Conservation (phyloP, 1,284 basidiomycete species). For the Cutaneotrichosporon sp. region DNA sequence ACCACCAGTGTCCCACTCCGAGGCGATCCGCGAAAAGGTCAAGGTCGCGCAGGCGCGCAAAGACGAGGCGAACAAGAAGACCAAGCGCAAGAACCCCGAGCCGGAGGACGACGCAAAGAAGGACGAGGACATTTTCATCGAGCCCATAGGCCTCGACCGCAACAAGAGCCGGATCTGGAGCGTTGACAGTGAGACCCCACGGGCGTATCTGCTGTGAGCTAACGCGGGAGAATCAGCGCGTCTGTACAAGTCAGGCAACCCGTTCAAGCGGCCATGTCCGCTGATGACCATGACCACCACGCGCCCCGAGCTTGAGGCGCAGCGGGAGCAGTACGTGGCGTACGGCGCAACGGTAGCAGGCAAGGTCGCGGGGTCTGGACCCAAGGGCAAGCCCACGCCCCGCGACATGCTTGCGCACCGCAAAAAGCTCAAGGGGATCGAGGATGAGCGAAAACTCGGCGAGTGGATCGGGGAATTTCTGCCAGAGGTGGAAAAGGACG, state of each 20-base stretch:
- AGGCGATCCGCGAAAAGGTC: conserved; percentile 33
- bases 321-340: conserved; percentile 20
- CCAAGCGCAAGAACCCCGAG: conserved; percentile 15
- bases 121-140: conserved; percentile 17
- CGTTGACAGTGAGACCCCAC: conserved; percentile 37
- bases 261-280: conserved; percentile 46
- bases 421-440: conserved; percentile 29
- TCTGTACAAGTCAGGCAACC: conserved; percentile 45
- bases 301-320: conserved; percentile 26
- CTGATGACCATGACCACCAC: conserved; percentile 29
- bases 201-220: not conserved
- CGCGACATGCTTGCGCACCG: conserved; percentile 16
- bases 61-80: conserved; percentile 11
- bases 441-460: conserved; percentile 33
- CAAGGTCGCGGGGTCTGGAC: conserved; percentile 17
- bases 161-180: conserved; percentile 44
- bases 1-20: conserved; percentile 34
- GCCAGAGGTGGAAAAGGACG: conserved; percentile 41
- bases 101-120: conserved; percentile 4
- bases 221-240: conserved; percentile 34
- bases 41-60: conserved; percentile 19
- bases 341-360: conserved; percentile 14
- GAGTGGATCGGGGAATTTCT: conserved; percentile 23
- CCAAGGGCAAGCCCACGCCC: conserved; percentile 21
- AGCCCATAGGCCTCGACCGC: conserved; percentile 38